A percentile compares a stretch with the other conserved stretches of the same genome.
Conservation (phyloP, 2,329 filamentous ascomycete species). For the Ophiostoma himal-ulmi region DNA sequence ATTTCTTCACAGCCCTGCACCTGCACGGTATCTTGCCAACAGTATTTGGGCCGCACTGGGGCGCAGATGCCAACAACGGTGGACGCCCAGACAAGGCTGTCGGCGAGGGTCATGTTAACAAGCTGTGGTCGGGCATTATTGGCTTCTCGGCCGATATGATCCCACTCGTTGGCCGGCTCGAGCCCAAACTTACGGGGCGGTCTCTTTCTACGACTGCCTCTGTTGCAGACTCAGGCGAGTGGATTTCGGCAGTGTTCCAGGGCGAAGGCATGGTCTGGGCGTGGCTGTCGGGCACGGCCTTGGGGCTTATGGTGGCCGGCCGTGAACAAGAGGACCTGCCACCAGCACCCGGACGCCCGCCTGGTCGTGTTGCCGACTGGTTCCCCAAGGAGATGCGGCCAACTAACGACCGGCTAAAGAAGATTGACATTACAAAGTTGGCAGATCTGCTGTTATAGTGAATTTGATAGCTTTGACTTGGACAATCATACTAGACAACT, state of each 20-base stretch:
- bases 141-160: constrained; percentile 42
- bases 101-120: constrained; percentile 32
- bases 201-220: background rate
- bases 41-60: constrained; percentile 39
- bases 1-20: constrained; percentile 37
- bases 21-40: constrained; percentile 40
- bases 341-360: constrained; percentile 34
- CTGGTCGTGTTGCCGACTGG: constrained; percentile 37
- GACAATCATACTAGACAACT: background rate
- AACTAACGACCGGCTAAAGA: constrained; percentile 34
- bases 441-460: constrained; percentile 24
- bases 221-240: constrained; percentile 36
- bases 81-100: background rate
- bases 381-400: constrained; percentile 37
- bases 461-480: background rate
- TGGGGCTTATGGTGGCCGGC: constrained; percentile 43
- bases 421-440: constrained; percentile 36
- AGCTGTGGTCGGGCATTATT: constrained; percentile 47
- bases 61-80: constrained; percentile 24
- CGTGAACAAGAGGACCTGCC: constrained; percentile 33
- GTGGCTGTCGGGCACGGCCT: constrained; percentile 46
- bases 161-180: constrained; percentile 46
- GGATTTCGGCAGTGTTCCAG: constrained; percentile 47
- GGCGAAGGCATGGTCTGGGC: constrained; percentile 51
- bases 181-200: constrained; percentile 31